Percentiles rank a stretch among this genome's conserved stretches.
These are phyloP conservation scores for Aphanomyces cochlioides DNA, from an alignment of 352 stramenopile species.

Conservation along the genomic window DNA sequence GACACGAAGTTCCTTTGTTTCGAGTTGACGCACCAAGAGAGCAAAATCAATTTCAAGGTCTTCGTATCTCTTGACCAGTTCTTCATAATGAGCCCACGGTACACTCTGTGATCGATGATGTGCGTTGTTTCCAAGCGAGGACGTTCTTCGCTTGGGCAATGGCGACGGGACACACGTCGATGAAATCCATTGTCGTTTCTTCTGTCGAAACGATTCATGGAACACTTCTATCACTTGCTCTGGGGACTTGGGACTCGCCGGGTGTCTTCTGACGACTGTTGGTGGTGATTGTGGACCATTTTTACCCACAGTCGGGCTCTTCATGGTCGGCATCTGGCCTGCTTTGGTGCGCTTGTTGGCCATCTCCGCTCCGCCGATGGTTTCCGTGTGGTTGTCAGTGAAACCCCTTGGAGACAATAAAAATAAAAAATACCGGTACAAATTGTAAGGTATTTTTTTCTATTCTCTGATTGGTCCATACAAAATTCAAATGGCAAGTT, in stretches of 20 bases:
- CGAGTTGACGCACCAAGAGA: background rate
- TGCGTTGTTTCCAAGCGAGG: background rate
- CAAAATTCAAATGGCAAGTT: constrained; percentile 16
- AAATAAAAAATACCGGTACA: background rate
- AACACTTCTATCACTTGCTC: constrained; percentile 3
- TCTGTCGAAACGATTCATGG: background rate
- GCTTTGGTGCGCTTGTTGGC: no score
- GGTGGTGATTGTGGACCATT: background rate
- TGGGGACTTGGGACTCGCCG: background rate
- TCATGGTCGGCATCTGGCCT: no score
- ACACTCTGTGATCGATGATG: background rate
- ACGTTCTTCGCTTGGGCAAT: background rate
- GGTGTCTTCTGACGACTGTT: constrained; percentile 6
- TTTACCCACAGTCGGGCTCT: no score
- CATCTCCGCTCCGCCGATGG: background rate
- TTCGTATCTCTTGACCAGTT: background rate
- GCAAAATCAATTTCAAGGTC: background rate
- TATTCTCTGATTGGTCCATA: background rate
- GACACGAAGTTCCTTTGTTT: background rate
- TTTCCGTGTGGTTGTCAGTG: background rate
- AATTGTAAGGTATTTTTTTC: background rate
- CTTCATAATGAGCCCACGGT: background rate
- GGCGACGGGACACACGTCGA: background rate
- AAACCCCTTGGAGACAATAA: background rate
- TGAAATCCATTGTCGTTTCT: constrained; percentile 12